Percentiles rank a stretch among this genome's conserved stretches.
Conservation (phyloP, 768 basidiomycete species). For the Jaapia argillacea region DNA sequence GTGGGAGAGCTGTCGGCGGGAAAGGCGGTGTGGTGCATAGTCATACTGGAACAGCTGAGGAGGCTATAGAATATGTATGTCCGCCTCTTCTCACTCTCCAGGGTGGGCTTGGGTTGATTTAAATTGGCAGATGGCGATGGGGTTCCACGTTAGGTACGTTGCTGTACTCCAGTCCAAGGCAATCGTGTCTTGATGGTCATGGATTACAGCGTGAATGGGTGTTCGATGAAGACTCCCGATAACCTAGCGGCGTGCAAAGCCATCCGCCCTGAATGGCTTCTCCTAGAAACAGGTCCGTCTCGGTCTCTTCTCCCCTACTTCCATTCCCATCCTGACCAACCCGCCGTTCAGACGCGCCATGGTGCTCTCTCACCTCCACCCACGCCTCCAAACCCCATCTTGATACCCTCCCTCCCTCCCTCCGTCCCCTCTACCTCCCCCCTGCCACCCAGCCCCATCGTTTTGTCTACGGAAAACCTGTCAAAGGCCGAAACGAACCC, state of each 20-base stretch:
- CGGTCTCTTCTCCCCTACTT: neutral
- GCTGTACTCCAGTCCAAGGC: no score
- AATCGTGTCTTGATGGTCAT: no score
- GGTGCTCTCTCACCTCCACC: constrained; percentile 61
- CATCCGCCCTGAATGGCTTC: constrained; percentile 48
- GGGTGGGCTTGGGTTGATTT: neutral
- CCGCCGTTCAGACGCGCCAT: constrained; percentile 47
- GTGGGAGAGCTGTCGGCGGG: constrained; percentile 44
- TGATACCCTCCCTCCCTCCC: constrained; percentile 31
- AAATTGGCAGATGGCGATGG: constrained; percentile 59
- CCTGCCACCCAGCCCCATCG: constrained; percentile 42
- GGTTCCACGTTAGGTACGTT: constrained; percentile 51
- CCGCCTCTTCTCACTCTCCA: neutral
- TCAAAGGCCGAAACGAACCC: constrained; percentile 78
- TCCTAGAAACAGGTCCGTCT: constrained; percentile 64
- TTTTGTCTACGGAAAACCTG: constrained; percentile 45
- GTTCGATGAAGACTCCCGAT: constrained; percentile 63
- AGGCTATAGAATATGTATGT: constrained; percentile 57
- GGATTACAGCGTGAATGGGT: constrained; percentile 60
- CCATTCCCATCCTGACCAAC: neutral
- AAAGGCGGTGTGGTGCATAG: constrained; percentile 76
- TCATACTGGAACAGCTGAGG: constrained; percentile 59
- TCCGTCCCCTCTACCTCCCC: constrained; percentile 43
- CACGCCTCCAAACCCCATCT: constrained; percentile 50
- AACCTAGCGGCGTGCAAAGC: constrained; percentile 45